Percentiles rank a stretch among this genome's conserved stretches.
Evolutionary conservation across 805 yeast genomes (phyloP).

Genomic region (Kregervanrija delftensis): DNA sequence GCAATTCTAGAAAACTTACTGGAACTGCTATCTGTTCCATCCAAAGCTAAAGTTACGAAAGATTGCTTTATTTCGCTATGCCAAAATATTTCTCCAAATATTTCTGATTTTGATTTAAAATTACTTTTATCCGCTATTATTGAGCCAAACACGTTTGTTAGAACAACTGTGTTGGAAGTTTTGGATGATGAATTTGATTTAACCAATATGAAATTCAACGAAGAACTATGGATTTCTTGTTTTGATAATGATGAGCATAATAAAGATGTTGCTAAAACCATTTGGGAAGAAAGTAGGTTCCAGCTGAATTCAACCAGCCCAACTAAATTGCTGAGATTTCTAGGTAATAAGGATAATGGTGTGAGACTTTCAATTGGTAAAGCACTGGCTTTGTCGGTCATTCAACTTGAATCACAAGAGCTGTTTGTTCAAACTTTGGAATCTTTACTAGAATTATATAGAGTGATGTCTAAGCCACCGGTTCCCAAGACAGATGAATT

Average conservation of each 20-base stretch:
- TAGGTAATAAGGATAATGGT: conserved; percentile 55
- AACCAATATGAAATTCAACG: conserved; percentile 30
- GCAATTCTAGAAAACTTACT: conserved; percentile 57
- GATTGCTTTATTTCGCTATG: conserved; percentile 76
- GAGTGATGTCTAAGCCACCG: conserved; percentile 60
- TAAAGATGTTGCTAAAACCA: conserved; percentile 62
- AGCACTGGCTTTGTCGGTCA: conserved; percentile 57
- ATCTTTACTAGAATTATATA: conserved; percentile 48
- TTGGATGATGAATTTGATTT: conserved; percentile 78
- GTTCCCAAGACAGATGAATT: conserved; percentile 71
- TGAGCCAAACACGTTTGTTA: conserved; percentile 62
- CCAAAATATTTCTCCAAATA: conserved; percentile 64
- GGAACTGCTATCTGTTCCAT: conserved; percentile 61
- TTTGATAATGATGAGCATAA: conserved; percentile 65
- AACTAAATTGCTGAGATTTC: conserved; percentile 37
- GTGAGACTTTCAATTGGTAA: conserved; percentile 67
- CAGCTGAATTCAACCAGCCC: conserved; percentile 40
- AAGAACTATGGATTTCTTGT: conserved; percentile 69
- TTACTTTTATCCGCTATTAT: conserved; percentile 51
- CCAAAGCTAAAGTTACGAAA: conserved; percentile 74
- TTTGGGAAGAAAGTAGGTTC: conserved; percentile 76
- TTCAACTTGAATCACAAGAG: conserved; percentile 19
- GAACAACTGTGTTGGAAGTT: conserved; percentile 74
- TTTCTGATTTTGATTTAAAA: conserved; percentile 48
- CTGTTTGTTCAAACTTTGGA: conserved; percentile 31